phyloP scores from a whole-genome alignment of 345 rosid genomes.

The Populus nigra region DNA sequence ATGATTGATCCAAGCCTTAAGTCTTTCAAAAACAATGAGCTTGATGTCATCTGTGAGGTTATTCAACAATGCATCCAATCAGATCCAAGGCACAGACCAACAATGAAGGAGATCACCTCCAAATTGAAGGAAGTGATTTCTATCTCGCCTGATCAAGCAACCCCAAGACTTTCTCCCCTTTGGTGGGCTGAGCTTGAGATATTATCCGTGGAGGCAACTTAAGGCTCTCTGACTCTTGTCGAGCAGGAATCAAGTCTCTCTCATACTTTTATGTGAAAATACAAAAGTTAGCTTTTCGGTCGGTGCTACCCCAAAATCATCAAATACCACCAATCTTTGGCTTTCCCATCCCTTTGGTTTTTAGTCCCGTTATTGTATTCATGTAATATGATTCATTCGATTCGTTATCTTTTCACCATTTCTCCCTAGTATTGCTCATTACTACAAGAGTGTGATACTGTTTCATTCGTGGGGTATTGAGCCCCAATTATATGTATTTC shows the following conservation, averaged over 20 bases:
- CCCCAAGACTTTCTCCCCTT: constrained; percentile 87
- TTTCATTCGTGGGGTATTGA: not conserved
- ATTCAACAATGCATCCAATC: constrained; percentile 51
- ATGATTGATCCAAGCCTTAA: constrained; percentile 68
- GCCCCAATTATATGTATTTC: constrained; percentile 8
- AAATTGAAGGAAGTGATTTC: constrained; percentile 57
- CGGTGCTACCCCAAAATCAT: not conserved
- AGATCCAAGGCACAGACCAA: constrained; percentile 61
- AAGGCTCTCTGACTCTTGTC: constrained; percentile 5
- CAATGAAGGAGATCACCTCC: constrained; percentile 57
- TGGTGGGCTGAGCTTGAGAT: constrained; percentile 99
- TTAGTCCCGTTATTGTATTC: not conserved
- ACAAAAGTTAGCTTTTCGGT: constrained; percentile 3
- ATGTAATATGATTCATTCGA: not conserved
- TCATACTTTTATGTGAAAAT: not conserved
- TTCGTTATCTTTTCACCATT: not conserved
- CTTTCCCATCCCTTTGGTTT: not conserved
- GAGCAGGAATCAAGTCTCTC: constrained; percentile 5
- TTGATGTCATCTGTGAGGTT: constrained; percentile 60
- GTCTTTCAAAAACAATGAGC: constrained; percentile 67
- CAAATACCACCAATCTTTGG: not conserved
- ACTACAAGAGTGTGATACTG: not conserved
- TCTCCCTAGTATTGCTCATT: not conserved
- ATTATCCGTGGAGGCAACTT: constrained; percentile 80
- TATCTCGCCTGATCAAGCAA: constrained; percentile 82